Base-by-base conservation (phyloP, 768 basidiomycete species). In the Symmetrospora coprosmae region DNA sequence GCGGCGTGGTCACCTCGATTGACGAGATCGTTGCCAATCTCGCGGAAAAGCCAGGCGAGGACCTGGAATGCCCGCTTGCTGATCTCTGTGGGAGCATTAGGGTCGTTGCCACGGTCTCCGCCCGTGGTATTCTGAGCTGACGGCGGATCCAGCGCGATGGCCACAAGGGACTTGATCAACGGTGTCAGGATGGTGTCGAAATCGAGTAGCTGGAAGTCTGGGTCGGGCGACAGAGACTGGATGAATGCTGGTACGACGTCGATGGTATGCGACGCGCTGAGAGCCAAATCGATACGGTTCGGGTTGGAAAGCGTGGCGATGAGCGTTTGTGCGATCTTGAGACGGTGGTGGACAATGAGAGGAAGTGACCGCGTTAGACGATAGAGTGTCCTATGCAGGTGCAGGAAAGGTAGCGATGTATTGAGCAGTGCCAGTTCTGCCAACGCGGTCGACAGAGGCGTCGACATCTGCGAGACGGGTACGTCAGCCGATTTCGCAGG, bases 1-100 rank as follows among this genome's bases (percentile, higher is more conserved):
- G n/a, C 8, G 8, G 38, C 9, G 30, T 45, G 25, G 23, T 46
- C 43, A 2, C 28, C 13, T 19, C 37, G 28, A 34, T 58, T 58
- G 6, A 58, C 25, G 55, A 58, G 43, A 34, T 58, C 55, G 7
- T 17, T 25, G 7, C 55, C 55, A 13, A 58, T 46, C 16, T 45
- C 39, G 16, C 55, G 28, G 33, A 58, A 58, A 2, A 35, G 28
- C 55, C 55, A 58, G 8, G 43, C 55, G 8, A 58, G 19, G 27
- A 58, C 55, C 33, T 58, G 55, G 30, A 58, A 58, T 16, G 55
- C 55, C 28, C 55, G n/a, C 21, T 58, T 58, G 28, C 55, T 58
- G 43, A 58, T 58, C 30, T 58, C 55, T 19, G 43, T 35, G 14
- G 40, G 31, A 19, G 55, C 43, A 34, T n/a, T 43, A 4, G 43